Evolutionary conservation across 306 rosid genomes (phyloP), one percentile per base, ranked within the genome.

Genomic region (Carpinus viminea): DNA sequence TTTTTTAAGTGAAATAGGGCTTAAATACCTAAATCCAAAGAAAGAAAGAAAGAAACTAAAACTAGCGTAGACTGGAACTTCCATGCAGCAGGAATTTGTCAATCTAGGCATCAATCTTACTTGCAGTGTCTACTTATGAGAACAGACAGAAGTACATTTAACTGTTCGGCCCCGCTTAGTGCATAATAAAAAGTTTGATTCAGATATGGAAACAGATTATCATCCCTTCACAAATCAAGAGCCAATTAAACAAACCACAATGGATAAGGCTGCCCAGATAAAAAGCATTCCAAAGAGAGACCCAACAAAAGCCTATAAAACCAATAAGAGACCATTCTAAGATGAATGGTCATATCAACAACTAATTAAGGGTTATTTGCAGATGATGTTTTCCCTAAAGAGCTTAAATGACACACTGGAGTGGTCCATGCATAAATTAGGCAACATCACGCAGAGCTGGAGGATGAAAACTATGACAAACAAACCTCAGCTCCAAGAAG

Each of bases 401-500:
- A 3, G 15, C 52, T 24, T 24, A 38, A 18, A 38, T 18, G 51
- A 41, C 12, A 7, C 47, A 66, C 2, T 8, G 41, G 15, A 64
- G 9, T 4, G 13, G 51, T 18, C 51, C 17, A 41, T 38, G 50
- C 48, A 66, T 41, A 41, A 18, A 41, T 41, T 55, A 41, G 74
- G 75, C 75, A 47, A 48, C 24, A 51, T 76, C 31, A 41, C 52
- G 55, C 13, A 56, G 18, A 72, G 80, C 52, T 62, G 21, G 60
- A 57, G 47, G 66, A 70, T 46, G 64, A 79, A 57, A 73, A 76
- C 53, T 69, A 78, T 66, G 72, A 71, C 20, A 8, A 51, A 81
- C 83, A 75, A 85, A 95, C 98, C 98, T 95, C 98, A 13, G 98
- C 98, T 59, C 98, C 98, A 64, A 95, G 98, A 75, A 95, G 98